Base-by-base conservation (phyloP, 2,329 filamentous ascomycete genomes). In the Neurospora sp. region DNA sequence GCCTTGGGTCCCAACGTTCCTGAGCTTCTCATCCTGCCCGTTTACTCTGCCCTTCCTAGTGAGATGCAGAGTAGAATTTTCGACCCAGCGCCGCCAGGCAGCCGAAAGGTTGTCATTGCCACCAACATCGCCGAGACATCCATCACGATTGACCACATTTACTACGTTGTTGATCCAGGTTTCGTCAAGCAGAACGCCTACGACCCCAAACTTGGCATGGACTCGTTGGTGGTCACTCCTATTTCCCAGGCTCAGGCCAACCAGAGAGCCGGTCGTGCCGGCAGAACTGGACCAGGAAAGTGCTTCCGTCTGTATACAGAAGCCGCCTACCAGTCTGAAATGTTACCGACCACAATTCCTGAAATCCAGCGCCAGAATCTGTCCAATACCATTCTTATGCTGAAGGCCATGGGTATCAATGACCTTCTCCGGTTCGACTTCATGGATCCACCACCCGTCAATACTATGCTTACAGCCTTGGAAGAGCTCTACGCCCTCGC, bases 371-470 rank as follows among this genome's bases (percentile, higher is more conserved):
- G 96, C 1, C 93, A 97, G 79, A 99, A 99, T 76, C 78, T 99
- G 68, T 92, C 93, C 0, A 90, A 92, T 75, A 97, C 95, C 0
- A 98, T 99, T 79, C 86, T 99, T 66, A 97, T 97, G 92, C 87
- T 99, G 68, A 99, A 99, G 79, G 96, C 96, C 0, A 98, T 99
- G 93, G 96, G 96, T 3, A 98, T 99, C 80, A 98, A 99, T 77
- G 96, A 99, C 78, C 84, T 99, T 1, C 85, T 99, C 13, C 93
- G 97, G 78, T 99, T 99, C 77, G 95, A 98, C 81, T 99, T 99
- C 76, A 98, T 99, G 95, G 96, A 99, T 76, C 94, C 96, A 0
- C 96, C 96, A 0, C 96, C 96, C 0, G 96, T 96, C 38, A 97
- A 98, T 77, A 98, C 96, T 13, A 97, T 98, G 93, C 86, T 99